Evolutionary conservation across 768 basidiomycete genomes (phyloP), one percentile per base, ranked within the genome.

Genomic region (Leccinellum rugosiceps): DNA sequence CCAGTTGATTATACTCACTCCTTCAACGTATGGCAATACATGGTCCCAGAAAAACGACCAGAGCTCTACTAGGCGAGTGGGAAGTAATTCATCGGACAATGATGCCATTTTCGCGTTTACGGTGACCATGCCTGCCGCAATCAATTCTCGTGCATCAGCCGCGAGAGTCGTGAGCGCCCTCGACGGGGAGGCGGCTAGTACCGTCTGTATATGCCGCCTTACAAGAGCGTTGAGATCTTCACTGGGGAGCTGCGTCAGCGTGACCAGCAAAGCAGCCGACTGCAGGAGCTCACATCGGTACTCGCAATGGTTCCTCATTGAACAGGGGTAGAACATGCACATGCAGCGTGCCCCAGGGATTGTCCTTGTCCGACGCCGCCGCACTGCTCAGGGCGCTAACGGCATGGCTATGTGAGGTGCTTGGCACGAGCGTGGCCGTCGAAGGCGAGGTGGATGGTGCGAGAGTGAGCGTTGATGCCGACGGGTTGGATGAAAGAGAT

Each of bases 11-110:
- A 17, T 21, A 78, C 86, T 68, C 64, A 93, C 91, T 54, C 90
- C 92, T 79, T 94, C 92, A 32, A 93, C 77, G 67, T 94, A 94
- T 8, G 92, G 88, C 7, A 94, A 75, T 26, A 94, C 86, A 58
- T 90, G 86, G 63, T 89, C 89, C 88, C 91, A 96, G 73, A 97
- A 97, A 77, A 96, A 95, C 14, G 81, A 83, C 94, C 94, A 98
- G 17, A 90, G 79, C 63, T 95, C 93, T 2, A 94, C 90, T 17
- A 96, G 80, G 28, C 92, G 80, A 5, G 77, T 77, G 6, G 95
- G 75, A 15, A 98, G 78, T 65, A 87, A 83, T 38, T 88, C 86
- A 44, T 95, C 94, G 26, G 93, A 88, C 9, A 89, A 75, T 4
- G 81, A 85, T 30, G 80, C 76, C 6, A 98, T 78, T 65, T 92